Evolutionary conservation across 2,329 filamentous ascomycete genomes (phyloP), one percentile per base, ranked within the genome.

Genomic region (Blastomyces parvus): DNA sequence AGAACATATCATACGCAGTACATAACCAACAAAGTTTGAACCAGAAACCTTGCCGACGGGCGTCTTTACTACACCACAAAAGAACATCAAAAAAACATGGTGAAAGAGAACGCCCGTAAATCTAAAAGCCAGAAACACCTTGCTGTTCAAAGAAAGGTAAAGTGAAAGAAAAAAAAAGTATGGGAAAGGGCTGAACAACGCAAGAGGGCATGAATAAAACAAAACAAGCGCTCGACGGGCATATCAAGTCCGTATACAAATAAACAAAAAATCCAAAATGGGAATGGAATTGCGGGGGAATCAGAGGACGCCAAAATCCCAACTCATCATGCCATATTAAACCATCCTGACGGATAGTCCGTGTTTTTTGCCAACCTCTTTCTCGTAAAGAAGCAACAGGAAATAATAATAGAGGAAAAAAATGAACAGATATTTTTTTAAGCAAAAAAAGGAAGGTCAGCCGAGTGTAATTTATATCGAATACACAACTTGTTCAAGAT

Each of bases 381-480:
- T 33, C 14, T 11, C 5, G 0, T 33, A 33, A 55, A 8, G 6
- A 9, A 36, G 33, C 30, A 36, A 33, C 3, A 17, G 7, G 30
- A 27, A 13, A 27, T 50, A 50, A 6, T 27, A 27, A 22, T 22
- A 22, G 19, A 3, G 27, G 11, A 14, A 48, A 48, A 22, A 22
- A 22, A 11, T 4, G 5, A 44, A 19, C 6, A 44, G 14, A 44
- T n/a, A n/a, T n/a, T 19, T 44, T 44, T 44, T 55, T 36, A 5
- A 36, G 19, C 4, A 2, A 19, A 33, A 36, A 33, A 33, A 19
- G 19, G 25, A 3, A 33, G 14, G 19, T 58, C 19, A 25, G 11
- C 22, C 17, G 19, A 22, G 69, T 65, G 74, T 63, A 71, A 22
- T 69, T 69, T 66, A 74, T 63, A 71, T 67, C 48, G 71, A 67